Conservation (phyloP, 192 early-diverging fungal genomes). For the Entomortierella lignicola region DNA sequence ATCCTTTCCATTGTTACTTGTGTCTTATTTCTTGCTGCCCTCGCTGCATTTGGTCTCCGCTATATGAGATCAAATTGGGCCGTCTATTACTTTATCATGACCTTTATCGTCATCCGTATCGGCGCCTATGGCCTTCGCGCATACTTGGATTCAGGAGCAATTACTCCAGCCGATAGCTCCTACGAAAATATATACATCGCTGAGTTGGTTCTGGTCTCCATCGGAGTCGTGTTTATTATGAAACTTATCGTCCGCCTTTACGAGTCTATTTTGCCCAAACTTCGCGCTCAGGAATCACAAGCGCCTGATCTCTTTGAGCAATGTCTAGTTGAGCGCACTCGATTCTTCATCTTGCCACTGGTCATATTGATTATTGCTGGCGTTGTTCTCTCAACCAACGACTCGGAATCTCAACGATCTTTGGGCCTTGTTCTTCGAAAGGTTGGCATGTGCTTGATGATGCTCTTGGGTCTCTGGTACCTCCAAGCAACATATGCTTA, state of each 20-base stretch:
- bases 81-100: conserved; percentile 14
- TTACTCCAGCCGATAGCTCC: neutral
- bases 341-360: conserved; percentile 25
- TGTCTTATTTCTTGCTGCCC: neutral
- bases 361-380: conserved; percentile 22
- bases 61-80: conserved; percentile 11
- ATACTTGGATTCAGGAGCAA: neutral
- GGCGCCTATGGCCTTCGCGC: conserved; percentile 29
- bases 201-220: neutral
- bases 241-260: conserved; percentile 20
- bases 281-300: conserved; percentile 1
- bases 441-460: neutral
- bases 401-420: neutral
- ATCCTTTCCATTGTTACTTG: conserved; percentile 26
- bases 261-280: conserved; percentile 25
- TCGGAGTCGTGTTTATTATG: conserved; percentile 38
- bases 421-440: conserved; percentile 18
- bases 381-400: neutral
- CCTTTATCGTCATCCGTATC: conserved; percentile 29
- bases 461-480: conserved; percentile 8
- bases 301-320: conserved; percentile 8
- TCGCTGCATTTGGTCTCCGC: neutral
- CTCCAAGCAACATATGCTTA: conserved; percentile 6
- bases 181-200: neutral
- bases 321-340: conserved; percentile 19